phyloP scores from a whole-genome alignment of 2,329 filamentous ascomycete genomes.

The Epichloe aotearoae region DNA sequence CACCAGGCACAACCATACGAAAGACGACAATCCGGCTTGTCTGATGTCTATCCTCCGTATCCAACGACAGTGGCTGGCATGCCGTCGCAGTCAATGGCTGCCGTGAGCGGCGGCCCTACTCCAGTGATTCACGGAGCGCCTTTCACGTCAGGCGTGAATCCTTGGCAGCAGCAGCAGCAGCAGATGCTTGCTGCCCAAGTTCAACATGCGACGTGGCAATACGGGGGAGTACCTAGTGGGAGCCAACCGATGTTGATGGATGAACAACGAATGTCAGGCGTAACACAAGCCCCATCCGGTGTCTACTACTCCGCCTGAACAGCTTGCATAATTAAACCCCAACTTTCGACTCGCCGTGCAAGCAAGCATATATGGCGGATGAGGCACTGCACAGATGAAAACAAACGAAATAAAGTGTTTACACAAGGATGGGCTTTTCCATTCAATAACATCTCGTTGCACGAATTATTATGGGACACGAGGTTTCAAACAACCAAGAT shows the following conservation, averaged over 20 bases:
- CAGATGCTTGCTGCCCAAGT: slow-evolving; percentile 13
- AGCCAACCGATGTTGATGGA: slow-evolving; percentile 7
- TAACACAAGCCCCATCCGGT: slow-evolving; percentile 8
- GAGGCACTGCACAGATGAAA: background rate
- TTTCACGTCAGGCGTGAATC: slow-evolving; percentile 22
- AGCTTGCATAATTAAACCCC: background rate
- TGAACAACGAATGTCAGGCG: slow-evolving; percentile 6
- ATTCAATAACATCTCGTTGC: background rate
- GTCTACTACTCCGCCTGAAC: slow-evolving; percentile 10
- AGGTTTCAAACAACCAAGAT: background rate
- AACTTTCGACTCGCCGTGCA: background rate
- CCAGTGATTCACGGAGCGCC: slow-evolving; percentile 23
- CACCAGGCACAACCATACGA: slow-evolving; percentile 27
- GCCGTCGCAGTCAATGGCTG: slow-evolving; percentile 21
- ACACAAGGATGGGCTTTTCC: background rate
- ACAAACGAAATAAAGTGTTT: background rate
- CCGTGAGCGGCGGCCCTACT: slow-evolving; percentile 12
- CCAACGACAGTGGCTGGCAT: slow-evolving; percentile 23
- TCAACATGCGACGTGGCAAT: slow-evolving; percentile 20
- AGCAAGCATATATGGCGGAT: background rate
- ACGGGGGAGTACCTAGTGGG: slow-evolving; percentile 14
- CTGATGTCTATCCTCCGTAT: slow-evolving; percentile 31
- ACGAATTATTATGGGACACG: background rate
- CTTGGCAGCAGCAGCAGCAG: slow-evolving; percentile 32
- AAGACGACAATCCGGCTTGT: slow-evolving; percentile 26